Evolutionary conservation across 1,139 yeast species (phyloP), one percentile per base, ranked within the genome.

Genomic region (Saccharomyces pastorianus): DNA sequence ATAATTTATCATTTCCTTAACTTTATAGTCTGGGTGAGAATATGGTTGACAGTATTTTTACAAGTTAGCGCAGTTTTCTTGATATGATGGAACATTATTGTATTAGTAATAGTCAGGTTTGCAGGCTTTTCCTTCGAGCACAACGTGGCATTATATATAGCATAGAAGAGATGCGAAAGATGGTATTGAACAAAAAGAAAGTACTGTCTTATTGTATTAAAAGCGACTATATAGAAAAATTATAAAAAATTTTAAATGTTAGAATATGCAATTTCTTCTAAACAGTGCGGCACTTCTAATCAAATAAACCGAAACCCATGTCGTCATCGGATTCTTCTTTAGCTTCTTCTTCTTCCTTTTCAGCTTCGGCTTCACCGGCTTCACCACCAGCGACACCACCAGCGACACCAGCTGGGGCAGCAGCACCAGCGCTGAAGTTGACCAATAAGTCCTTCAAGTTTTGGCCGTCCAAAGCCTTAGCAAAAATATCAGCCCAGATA

Each of bases 241-340:
- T 26, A 50, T 27, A 50, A 47, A 53, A 29, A 32, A 25, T 29
- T 47, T 23, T 31, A 47, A 28, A 28, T 27, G 49, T 47, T 28
- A 47, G 49, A 31, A 47, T 47, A 47, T 20, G 49, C 49, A 47
- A 47, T 20, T 47, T 34, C 25, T 29, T 20, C 26, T 34, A 29
- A 20, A 47, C 34, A 17, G 49, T 25, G 26, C 14, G n/a, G 31
- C 23, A 58, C 53, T 52, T 67, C 76, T 84, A 85, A 79, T 85
- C 90, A 80, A 84, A 84, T 76, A 84, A 82, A 78, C 90, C 90
- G 85, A 84, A 83, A 68, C 89, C 90, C 90, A 84, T 84, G 77
- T 83, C 89, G 66, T 80, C 84, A 67, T 80, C 84, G 71, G 83
- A 85, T 67, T 78, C 78, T 67, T 78, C 85, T 71, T 79, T 80